A percentile compares a stretch with the other conserved stretches of the same genome.
Evolutionary conservation across 2,329 filamentous ascomycete species (phyloP).

Genomic region (Penicillium sp.): DNA sequence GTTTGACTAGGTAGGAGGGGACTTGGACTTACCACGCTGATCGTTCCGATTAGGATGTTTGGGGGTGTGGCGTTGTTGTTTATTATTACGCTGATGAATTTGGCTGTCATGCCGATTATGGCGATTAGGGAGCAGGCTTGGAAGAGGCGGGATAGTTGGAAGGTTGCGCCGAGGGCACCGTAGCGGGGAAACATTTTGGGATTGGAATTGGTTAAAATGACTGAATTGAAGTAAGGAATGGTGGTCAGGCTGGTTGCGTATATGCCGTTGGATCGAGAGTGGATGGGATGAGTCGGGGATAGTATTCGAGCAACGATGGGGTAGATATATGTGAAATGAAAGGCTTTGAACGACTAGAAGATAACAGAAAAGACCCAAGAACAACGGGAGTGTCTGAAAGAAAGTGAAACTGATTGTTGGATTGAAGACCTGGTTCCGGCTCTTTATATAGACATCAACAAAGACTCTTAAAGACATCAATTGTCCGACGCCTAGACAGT

Average conservation of each 20-base stretch:
- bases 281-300: background rate
- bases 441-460: constrained; percentile 8
- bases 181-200: constrained; percentile 35
- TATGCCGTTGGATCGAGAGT: background rate
- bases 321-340: background rate
- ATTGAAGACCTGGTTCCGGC: constrained; percentile 4
- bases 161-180: constrained; percentile 68
- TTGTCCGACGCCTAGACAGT: constrained; percentile 10
- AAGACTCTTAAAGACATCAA: constrained; percentile 2
- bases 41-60: constrained; percentile 64
- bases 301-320: background rate
- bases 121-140: constrained; percentile 64
- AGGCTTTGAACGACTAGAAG: background rate
- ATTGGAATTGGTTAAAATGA: background rate
- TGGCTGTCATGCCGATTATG: constrained; percentile 70
- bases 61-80: constrained; percentile 57
- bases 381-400: constrained; percentile 5
- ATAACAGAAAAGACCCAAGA: background rate
- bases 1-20: background rate
- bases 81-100: constrained; percentile 72
- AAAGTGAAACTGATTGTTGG: constrained; percentile 6
- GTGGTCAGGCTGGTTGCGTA: background rate
- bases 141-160: constrained; percentile 62
- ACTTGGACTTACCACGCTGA: constrained; percentile 66
- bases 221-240: background rate